Evolutionary conservation across 2,329 filamentous ascomycete genomes (phyloP).

Genomic region (Daldinia eschscholtzii): DNA sequence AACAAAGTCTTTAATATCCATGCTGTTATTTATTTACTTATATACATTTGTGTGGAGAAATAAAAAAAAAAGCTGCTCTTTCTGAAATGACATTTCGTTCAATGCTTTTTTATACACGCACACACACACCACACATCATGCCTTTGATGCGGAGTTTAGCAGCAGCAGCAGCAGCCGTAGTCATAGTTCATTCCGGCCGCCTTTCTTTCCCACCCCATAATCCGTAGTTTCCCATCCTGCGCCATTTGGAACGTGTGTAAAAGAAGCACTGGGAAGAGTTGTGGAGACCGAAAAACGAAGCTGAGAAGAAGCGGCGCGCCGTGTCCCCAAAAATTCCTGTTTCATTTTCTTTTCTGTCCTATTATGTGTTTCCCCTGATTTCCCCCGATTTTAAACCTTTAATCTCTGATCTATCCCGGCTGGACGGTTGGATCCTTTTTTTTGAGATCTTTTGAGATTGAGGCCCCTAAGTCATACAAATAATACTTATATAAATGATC

Average conservation of each 20-base stretch:
- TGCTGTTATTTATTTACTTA: slow-evolving; percentile 12
- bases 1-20: slow-evolving; percentile 29
- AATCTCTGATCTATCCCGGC: background rate
- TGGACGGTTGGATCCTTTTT: too few relatives aligned
- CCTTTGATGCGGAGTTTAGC: slow-evolving; percentile 28
- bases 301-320: slow-evolving; percentile 12
- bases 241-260: slow-evolving; percentile 15
- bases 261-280: background rate
- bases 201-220: background rate
- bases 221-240: slow-evolving; percentile 21
- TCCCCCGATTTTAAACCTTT: background rate
- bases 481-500: slow-evolving; percentile 13
- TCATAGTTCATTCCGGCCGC: slow-evolving; percentile 20
- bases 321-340: slow-evolving; percentile 13
- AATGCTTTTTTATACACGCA: slow-evolving; percentile 38
- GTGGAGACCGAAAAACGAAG: background rate
- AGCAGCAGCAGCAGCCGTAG: too few relatives aligned
- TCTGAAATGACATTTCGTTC: slow-evolving; percentile 18
- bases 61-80: background rate
- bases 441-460: too few relatives aligned
- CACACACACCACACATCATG: slow-evolving; percentile 19
- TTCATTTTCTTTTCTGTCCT: slow-evolving; percentile 20
- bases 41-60: slow-evolving; percentile 14
- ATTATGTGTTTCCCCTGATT: slow-evolving; percentile 1
- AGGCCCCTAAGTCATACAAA: slow-evolving; percentile 9